phyloP scores from a whole-genome alignment of 148 eudicot genomes.

The Cornus suecica region DNA sequence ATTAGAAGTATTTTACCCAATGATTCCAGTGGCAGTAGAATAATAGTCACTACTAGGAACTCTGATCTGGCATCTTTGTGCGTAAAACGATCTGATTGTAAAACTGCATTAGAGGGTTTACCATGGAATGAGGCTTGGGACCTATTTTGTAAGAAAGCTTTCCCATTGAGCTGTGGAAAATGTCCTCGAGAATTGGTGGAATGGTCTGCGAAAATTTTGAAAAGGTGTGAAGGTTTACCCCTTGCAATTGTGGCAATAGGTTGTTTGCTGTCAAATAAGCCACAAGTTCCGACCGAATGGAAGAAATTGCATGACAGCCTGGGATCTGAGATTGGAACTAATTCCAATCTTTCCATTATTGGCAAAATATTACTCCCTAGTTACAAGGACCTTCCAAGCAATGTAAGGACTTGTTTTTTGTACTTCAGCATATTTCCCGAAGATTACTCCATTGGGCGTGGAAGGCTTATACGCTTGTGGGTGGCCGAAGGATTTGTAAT shows the following conservation, averaged over 20 bases:
- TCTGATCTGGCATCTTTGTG: constrained; percentile 13
- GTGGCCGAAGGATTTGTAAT: constrained; percentile 25
- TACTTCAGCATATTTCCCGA: constrained; percentile 29
- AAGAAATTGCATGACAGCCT: constrained; percentile 22
- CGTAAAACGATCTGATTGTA: too few relatives aligned
- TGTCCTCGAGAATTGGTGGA: constrained; percentile 17
- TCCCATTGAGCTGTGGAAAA: constrained; percentile 2
- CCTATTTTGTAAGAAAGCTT: constrained; percentile 22
- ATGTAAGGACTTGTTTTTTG: constrained; percentile 29
- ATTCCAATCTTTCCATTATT: neutral
- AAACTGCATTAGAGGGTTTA: constrained; percentile 1
- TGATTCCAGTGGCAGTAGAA: constrained; percentile 2
- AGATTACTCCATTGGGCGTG: constrained; percentile 11
- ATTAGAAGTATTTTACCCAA: constrained; percentile 17
- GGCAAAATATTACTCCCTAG: constrained; percentile 4
- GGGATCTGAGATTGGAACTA: constrained; percentile 1
- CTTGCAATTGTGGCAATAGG: constrained; percentile 27
- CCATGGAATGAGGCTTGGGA: neutral
- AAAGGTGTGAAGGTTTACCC: constrained; percentile 41
- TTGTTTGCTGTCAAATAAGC: constrained; percentile 22
- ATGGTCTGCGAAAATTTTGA: constrained; percentile 17
- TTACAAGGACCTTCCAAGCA: constrained; percentile 19
- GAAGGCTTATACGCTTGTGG: constrained; percentile 27
- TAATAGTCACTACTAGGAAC: constrained; percentile 22
- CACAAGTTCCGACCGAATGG: constrained; percentile 19